Evolutionary conservation across 1,284 basidiomycete species (phyloP), one percentile per base, ranked within the genome.

Genomic region (Apiotrichum sp.): DNA sequence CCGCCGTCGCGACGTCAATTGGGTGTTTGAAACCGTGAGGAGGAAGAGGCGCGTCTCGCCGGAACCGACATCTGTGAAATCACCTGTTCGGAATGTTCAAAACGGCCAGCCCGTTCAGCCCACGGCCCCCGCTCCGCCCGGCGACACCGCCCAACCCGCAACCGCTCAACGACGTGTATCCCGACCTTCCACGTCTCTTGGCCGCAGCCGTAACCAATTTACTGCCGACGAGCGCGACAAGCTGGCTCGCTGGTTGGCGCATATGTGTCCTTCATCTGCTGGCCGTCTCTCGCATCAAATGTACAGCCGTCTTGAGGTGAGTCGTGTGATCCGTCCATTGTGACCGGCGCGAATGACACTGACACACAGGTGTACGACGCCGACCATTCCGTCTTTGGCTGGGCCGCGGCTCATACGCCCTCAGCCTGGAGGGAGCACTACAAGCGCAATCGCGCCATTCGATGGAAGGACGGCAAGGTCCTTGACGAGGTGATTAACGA

Each of bases 351-450:
- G 29, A 29, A 29, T 29, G 2, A 29, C 29, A 29, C 32, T 35
- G 13, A 47, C 36, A 29, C 10, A 31, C 6, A 47, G 38, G 4
- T 13, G 8, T 33, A 39, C 34, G 6, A 14, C 16, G 14, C 14
- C 0, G 9, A 49, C 10, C 38, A 47, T n/a, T 31, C 47, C 13
- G 16, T 43, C 10, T 40, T 49, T 22, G 14, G 34, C 16, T 56
- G 51, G 49, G 53, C 50, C 3, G 32, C 41, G 13, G 29, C 57
- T 34, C 61, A 62, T 47, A 39, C 57, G 5, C 10, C 51, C 16
- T 36, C 55, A 3, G 57, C 61, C 44, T 62, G 61, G 61, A 57
- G 55, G 39, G 61, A 62, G 44, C 61, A 62, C 47, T 62, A 50
- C 55, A 56, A 56, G 52, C 42, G 47, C 40, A 44, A 14, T 14